phyloP scores from a whole-genome alignment of 2,329 filamentous ascomycete species.

The Paracorniculantispora psalliotae region DNA sequence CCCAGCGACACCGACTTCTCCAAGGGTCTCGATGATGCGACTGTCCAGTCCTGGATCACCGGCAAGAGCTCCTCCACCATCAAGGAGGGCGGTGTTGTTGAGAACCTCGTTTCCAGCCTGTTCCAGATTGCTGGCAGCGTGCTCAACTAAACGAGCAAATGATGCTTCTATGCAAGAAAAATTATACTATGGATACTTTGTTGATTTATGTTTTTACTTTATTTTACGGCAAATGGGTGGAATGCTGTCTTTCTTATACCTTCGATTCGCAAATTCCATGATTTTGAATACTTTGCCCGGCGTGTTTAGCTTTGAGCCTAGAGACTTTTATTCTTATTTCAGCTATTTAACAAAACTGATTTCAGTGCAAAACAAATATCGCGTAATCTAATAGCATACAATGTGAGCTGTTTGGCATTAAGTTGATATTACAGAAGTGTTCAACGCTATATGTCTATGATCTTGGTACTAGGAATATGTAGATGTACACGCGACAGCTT shows the following conservation, averaged over 20 bases:
- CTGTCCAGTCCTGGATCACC: constrained; percentile 32
- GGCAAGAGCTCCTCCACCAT: constrained; percentile 1
- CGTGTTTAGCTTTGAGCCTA: background rate
- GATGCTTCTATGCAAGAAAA: background rate
- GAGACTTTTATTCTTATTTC: background rate
- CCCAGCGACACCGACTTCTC: constrained; percentile 36
- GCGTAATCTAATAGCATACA: background rate
- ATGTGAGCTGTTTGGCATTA: background rate
- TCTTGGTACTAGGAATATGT: background rate
- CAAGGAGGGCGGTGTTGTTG: constrained; percentile 1
- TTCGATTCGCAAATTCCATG: constrained; percentile 3
- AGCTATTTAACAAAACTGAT: background rate
- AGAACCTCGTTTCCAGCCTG: constrained; percentile 18
- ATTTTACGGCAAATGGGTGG: background rate
- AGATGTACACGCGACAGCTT: constrained; percentile 9
- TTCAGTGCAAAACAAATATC: background rate
- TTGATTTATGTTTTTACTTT: background rate
- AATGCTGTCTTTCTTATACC: background rate
- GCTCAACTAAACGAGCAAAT: background rate
- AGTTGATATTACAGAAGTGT: background rate
- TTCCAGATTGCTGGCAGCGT: constrained; percentile 19
- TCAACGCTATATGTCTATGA: background rate
- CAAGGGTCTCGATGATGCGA: constrained; percentile 32
- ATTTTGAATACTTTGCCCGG: background rate
- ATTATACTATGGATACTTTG: background rate